Evolutionary conservation across 768 basidiomycete genomes (phyloP), one percentile per base, ranked within the genome.

Genomic region (Suillus ampliporus): DNA sequence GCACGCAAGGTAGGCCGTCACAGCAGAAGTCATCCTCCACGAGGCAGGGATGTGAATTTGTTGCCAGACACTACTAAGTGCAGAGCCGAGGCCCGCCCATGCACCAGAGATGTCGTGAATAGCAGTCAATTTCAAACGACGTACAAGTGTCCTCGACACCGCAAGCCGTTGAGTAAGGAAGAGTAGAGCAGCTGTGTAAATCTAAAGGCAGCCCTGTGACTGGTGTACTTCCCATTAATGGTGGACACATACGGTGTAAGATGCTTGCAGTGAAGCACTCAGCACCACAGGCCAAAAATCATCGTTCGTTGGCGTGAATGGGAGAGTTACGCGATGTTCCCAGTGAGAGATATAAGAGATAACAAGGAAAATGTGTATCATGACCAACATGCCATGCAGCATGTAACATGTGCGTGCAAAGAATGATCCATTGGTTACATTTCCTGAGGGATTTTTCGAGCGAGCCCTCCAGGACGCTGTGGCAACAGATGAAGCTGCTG

Each of bases 61-160:
- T 15, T 65, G 57, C 70, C 70, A 73, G 15, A 71, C 9, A 3
- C 17, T 34, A 4, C n/a, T 15, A 23, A 67, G 62, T 0, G 72
- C 68, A 2, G 70, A 63, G 4, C 72, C 72, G 37, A 73, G 60
- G 6, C 72, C 72, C 1, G 53, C 58, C 72, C 72, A 73, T 3
- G 72, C 67, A 3, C 58, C 37, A 2, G 34, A 56, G 11, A 62
- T 58, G 23, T 73, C 72, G 15, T 73, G 72, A 1, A 65, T 40
- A 0, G 62, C 62, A 4, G 70, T 69, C 43, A 73, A 64, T 5
- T 52, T 71, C 48, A 63, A 69, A 5, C 35, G 26, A 19, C 40
- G 48, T 1, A 28, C 3, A 43, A 72, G 57, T 28, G 28, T 47
- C 5, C 56, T 38, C 10, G 63, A 61, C 47, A 69, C 21, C 26